Conservation (phyloP, 2,329 filamentous ascomycete genomes). For the Colletotrichum liriopes region DNA sequence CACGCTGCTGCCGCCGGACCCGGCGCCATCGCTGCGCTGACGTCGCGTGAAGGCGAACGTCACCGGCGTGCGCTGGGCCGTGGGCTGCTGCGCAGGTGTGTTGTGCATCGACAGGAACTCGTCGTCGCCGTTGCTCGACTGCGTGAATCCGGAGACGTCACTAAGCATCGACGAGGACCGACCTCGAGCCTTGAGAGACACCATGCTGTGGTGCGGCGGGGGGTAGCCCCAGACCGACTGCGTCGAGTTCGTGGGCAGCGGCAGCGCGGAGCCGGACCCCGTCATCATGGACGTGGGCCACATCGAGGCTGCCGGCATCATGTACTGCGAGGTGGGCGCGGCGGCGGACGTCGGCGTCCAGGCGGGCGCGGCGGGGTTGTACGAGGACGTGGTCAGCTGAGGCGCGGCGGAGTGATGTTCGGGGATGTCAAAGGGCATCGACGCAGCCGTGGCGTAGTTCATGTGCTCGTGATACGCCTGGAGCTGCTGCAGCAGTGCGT, state of each 20-base stretch:
- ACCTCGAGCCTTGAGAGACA: slow-evolving; percentile 63
- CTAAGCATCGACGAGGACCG: slow-evolving; percentile 79
- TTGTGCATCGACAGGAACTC: slow-evolving; percentile 48
- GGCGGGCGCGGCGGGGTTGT: slow-evolving; percentile 43
- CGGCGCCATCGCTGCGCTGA: slow-evolving; percentile 39
- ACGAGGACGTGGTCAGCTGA: slow-evolving; percentile 47
- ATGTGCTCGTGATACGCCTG: slow-evolving; percentile 53
- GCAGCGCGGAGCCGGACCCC: slow-evolving; percentile 47
- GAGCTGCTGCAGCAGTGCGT: slow-evolving; percentile 55
- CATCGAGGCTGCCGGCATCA: slow-evolving; percentile 47
- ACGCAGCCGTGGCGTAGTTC: slow-evolving; percentile 52
- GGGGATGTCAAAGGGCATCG: slow-evolving; percentile 51
- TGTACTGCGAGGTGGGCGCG: slow-evolving; percentile 51
- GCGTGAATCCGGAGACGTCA: slow-evolving; percentile 77
- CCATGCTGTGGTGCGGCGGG: slow-evolving; percentile 48
- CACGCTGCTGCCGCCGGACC: slow-evolving; percentile 43
- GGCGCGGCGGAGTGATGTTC: slow-evolving; percentile 33
- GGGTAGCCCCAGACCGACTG: slow-evolving; percentile 41
- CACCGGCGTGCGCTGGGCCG: slow-evolving; percentile 44
- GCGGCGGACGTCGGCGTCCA: slow-evolving; percentile 56
- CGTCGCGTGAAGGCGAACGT: slow-evolving; percentile 40
- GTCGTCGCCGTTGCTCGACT: slow-evolving; percentile 70
- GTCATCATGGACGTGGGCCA: slow-evolving; percentile 55
- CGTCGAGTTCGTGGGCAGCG: slow-evolving; percentile 50
- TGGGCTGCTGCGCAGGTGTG: slow-evolving; percentile 44